Conservation (phyloP, 208 protist genomes). For the Acanthamoeba sp. region DNA sequence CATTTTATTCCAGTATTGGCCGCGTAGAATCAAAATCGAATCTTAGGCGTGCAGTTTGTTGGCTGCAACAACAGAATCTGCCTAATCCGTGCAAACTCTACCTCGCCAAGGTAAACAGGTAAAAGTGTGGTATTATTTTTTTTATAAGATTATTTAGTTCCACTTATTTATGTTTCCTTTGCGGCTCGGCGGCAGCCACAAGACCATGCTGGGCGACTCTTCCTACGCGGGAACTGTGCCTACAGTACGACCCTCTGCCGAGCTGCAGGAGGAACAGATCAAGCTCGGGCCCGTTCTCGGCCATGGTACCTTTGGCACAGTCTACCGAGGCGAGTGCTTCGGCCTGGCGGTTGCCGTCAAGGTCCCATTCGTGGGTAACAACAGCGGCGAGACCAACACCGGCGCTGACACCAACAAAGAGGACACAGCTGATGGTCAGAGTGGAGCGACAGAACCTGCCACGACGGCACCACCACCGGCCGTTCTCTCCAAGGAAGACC, state of each 20-base stretch:
- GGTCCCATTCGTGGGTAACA: slow-evolving; percentile 27
- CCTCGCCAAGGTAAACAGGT: no score
- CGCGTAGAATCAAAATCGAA: no score
- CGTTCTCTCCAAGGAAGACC: neutral
- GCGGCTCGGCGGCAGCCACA: no score
- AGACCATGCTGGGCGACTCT: neutral
- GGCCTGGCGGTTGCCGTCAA: slow-evolving; percentile 48
- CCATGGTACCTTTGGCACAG: slow-evolving; percentile 53
- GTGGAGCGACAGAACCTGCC: no score
- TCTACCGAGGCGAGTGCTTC: slow-evolving; percentile 67
- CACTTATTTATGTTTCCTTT: no score
- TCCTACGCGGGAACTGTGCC: neutral
- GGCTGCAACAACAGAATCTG: no score
- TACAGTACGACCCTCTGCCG: neutral
- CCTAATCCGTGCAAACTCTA: no score
- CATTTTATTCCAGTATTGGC: no score
- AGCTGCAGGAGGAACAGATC: slow-evolving; percentile 39
- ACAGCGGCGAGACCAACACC: neutral
- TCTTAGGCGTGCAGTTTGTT: no score
- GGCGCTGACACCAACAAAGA: neutral
- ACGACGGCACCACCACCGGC: neutral
- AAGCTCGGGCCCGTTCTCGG: slow-evolving; percentile 34
- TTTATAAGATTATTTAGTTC: no score
- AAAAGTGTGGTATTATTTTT: no score
- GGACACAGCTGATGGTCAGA: neutral